Conservation (phyloP, 805 yeast genomes). For the Ogataea chonburiensis region DNA sequence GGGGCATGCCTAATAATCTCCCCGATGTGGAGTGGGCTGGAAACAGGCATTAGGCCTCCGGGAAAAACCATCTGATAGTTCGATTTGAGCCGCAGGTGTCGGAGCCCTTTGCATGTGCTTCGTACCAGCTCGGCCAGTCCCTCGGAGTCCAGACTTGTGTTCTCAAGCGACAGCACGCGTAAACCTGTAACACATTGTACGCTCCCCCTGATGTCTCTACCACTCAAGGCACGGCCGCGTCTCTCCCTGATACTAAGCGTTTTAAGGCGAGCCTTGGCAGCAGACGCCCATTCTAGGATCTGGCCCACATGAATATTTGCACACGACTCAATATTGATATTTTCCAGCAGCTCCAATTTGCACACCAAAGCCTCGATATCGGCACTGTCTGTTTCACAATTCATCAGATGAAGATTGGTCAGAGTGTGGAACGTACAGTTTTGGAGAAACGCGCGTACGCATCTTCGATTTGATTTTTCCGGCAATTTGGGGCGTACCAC, state of each 20-base stretch:
- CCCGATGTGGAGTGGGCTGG: slow-evolving; percentile 13
- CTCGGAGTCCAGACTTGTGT: slow-evolving; percentile 16
- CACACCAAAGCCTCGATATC: slow-evolving; percentile 5
- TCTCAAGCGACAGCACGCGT: slow-evolving; percentile 11
- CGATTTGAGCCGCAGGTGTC: slow-evolving; percentile 11
- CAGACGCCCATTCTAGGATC: slow-evolving; percentile 7
- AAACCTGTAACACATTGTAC: slow-evolving; percentile 10
- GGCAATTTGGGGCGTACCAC: slow-evolving; percentile 6
- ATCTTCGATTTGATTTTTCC: slow-evolving; percentile 4
- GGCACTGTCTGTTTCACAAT: slow-evolving; percentile 9
- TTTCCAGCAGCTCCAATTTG: slow-evolving; percentile 2
- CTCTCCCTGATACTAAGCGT: slow-evolving; percentile 14
- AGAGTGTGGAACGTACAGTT: slow-evolving; percentile 5
- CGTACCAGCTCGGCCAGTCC: slow-evolving; percentile 14
- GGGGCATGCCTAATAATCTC: slow-evolving; percentile 18
- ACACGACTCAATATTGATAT: slow-evolving; percentile 11
- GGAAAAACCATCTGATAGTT: slow-evolving; percentile 19
- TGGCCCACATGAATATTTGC: slow-evolving; percentile 8
- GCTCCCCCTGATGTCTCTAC: slow-evolving; percentile 6
- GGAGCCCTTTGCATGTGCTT: slow-evolving; percentile 10
- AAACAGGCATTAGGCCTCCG: slow-evolving; percentile 12
- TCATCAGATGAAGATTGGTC: slow-evolving; percentile 10
- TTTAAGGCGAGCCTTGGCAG: slow-evolving; percentile 1
- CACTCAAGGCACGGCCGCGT: slow-evolving; percentile 6
- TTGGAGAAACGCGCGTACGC: slow-evolving; percentile 4